Percentiles rank a stretch among this genome's conserved stretches.
Evolutionary conservation across 1,284 basidiomycete genomes (phyloP).

Genomic region (Erythrobasidium hasegawianum): DNA sequence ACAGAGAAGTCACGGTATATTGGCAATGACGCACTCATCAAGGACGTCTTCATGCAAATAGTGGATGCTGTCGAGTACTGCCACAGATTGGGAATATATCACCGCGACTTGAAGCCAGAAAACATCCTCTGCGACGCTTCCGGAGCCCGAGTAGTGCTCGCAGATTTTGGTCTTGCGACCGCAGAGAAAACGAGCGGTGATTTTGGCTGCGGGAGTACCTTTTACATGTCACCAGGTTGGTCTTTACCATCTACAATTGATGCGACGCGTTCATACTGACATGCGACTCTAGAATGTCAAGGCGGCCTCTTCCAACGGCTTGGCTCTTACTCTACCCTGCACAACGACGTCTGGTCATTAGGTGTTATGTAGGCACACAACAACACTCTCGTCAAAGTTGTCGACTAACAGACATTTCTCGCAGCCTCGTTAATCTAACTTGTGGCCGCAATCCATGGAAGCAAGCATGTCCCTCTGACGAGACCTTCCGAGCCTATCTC

Average conservation of each 20-base stretch:
- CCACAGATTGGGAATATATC: constrained; percentile 70
- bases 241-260: constrained; percentile 26
- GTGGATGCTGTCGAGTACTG: constrained; percentile 88
- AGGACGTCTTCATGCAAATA: constrained; percentile 82
- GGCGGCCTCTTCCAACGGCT: constrained; percentile 65
- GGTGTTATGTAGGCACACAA: constrained; percentile 68
- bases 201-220: constrained; percentile 92
- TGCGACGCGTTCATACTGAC: neutral
- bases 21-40: constrained; percentile 76
- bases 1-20: constrained; percentile 61
- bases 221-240: constrained; percentile 92
- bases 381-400: no score
- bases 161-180: constrained; percentile 96
- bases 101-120: constrained; percentile 96
- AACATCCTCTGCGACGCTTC: constrained; percentile 79
- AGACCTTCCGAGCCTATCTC: constrained; percentile 67
- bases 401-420: neutral
- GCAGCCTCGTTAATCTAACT: constrained; percentile 75
- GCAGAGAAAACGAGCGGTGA: constrained; percentile 80
- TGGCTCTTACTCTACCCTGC: constrained; percentile 65
- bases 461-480: constrained; percentile 66
- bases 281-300: constrained; percentile 70
- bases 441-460: constrained; percentile 88
- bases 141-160: constrained; percentile 78
- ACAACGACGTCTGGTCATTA: constrained; percentile 87